Evolutionary conservation across 495 filamentous ascomycete species (phyloP), one percentile per base, ranked within the genome.

Genomic region (Aspergillus coremiiformis): DNA sequence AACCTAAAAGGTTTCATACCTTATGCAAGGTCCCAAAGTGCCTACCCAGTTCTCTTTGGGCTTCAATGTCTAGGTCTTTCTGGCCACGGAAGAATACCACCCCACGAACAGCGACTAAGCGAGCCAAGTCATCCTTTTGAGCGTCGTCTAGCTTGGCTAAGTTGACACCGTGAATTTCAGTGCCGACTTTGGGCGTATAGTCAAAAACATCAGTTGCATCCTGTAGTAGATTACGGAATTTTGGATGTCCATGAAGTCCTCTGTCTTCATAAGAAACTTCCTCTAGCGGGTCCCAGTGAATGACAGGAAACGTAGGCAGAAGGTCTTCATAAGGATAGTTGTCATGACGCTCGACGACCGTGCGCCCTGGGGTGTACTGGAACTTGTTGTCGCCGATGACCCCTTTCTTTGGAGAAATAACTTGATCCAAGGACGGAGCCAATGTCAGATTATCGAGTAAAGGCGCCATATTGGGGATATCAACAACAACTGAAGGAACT

Each of bases 21-120:
- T 80, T 82, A 63, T 89, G 85, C 4, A 89, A 60, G 8, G 69
- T 76, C 1, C 85, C 85, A 65, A 84, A 87, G 65, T 88, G 81
- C 32, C 64, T 60, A 2, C 82, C 85, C 41, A 89, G 76, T 26
- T 78, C 74, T 27, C 84, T 78, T 54, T 88, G 85, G 39, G 74
- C 77, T 35, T 86, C 77, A 54, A 87, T 82, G 58, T 84, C 79
- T 24, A 85, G 73, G 60, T 83, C 78, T 50, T 79, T 70, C 66
- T 89, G 86, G 26, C 76, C 72, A 11, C 85, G 78, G 70, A 89
- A 87, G 58, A 89, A 79, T 3, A 90, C 84, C 4, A 89, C 85
- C 8, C 86, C 85, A 24, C 86, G 76, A 44, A 78, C 81, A 21
- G 87, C 80, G 50, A 89, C 78, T 33, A 91, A 67, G 6, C 84